These are phyloP conservation scores for Podospora pseudoanserina DNA, from an alignment of 495 filamentous ascomycete species.

Conservation along the genomic window DNA sequence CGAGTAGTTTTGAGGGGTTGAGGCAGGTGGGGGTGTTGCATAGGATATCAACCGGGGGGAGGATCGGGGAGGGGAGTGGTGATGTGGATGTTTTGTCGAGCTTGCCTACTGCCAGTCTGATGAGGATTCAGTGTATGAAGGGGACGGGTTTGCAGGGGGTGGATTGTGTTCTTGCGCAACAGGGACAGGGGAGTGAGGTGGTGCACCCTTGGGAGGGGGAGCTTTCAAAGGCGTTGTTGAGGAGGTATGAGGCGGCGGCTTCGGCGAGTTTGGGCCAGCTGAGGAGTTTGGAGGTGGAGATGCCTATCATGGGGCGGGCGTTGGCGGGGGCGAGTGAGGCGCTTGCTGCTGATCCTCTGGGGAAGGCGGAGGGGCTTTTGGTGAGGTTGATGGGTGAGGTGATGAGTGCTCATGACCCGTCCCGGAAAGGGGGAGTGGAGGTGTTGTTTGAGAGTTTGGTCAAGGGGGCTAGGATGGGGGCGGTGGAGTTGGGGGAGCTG, in stretches of 20 bases:
- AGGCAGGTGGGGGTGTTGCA: slow-evolving; percentile 58
- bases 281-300: slow-evolving; percentile 61
- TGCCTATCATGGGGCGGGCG: slow-evolving; percentile 56
- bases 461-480: slow-evolving; percentile 6
- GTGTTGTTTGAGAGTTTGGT: slow-evolving; percentile 19
- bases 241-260: slow-evolving; percentile 51
- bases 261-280: slow-evolving; percentile 58
- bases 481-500: slow-evolving; percentile 15
- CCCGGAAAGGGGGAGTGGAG: slow-evolving; percentile 11
- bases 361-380: slow-evolving; percentile 46
- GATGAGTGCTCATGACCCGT: slow-evolving; percentile 38
- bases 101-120: slow-evolving; percentile 41
- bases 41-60: slow-evolving; percentile 23
- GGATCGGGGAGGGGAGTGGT: slow-evolving; percentile 18
- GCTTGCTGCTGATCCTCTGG: slow-evolving; percentile 46
- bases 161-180: slow-evolving; percentile 41
- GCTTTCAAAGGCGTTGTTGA: slow-evolving; percentile 54
- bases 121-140: slow-evolving; percentile 42
- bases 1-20: slow-evolving; percentile 61
- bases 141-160: slow-evolving; percentile 41
- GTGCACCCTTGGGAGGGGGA: slow-evolving; percentile 49
- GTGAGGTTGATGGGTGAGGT: slow-evolving; percentile 49
- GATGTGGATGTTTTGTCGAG: slow-evolving; percentile 46
- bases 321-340: slow-evolving; percentile 46
- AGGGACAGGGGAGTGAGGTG: slow-evolving; percentile 23